Conservation (phyloP, 2,329 filamentous ascomycete genomes). For the Dryadomyces quercivorus region DNA sequence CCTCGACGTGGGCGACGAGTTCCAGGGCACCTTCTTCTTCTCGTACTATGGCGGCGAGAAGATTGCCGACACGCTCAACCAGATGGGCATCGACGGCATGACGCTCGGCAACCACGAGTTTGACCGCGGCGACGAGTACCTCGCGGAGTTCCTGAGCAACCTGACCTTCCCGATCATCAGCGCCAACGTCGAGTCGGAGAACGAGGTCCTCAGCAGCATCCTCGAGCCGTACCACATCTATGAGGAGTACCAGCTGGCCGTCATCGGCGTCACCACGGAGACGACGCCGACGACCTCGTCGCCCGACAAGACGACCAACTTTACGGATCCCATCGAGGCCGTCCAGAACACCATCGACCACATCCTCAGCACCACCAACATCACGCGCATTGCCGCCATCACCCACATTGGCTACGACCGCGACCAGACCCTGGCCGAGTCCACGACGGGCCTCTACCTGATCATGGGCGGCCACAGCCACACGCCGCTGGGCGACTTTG, state of each 20-base stretch:
- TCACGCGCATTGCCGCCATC: conserved; percentile 52
- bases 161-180: conserved; percentile 53
- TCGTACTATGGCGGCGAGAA: conserved; percentile 55
- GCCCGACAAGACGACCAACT: conserved; percentile 44
- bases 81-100: conserved; percentile 56
- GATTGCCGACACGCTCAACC: conserved; percentile 54
- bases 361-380: conserved; percentile 47
- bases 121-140: conserved; percentile 49
- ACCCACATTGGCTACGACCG: conserved; percentile 57
- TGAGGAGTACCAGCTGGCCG: conserved; percentile 44
- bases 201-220: conserved; percentile 45
- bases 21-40: conserved; percentile 58
- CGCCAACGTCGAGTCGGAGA: conserved; percentile 49
- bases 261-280: conserved; percentile 53
- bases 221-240: conserved; percentile 57
- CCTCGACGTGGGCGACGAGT: conserved; percentile 57
- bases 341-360: conserved; percentile 50
- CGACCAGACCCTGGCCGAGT: conserved; percentile 46
- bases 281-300: conserved; percentile 46
- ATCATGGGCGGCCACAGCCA: conserved; percentile 54
- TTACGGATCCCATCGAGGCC: conserved; percentile 42
- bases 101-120: conserved; percentile 57
- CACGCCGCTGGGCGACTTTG: conserved; percentile 47
- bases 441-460: conserved; percentile 51
- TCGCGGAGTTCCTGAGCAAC: conserved; percentile 50